Conservation (phyloP, 2,329 filamentous ascomycete species). For the Nothophoma quercina region DNA sequence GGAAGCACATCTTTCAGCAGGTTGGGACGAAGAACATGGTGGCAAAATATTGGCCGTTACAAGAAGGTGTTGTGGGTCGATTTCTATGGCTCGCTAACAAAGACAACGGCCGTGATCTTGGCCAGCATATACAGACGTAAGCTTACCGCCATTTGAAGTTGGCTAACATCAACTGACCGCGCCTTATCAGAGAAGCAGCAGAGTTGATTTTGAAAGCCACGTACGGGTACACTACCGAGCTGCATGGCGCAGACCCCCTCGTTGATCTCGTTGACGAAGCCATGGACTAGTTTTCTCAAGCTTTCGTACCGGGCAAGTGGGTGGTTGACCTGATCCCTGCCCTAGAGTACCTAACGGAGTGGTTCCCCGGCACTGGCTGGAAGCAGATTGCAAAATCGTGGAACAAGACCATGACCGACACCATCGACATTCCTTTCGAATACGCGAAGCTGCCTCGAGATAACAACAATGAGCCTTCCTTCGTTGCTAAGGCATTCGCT, state of each 20-base stretch:
- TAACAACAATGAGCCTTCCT: constrained; percentile 42
- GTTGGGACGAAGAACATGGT: constrained; percentile 55
- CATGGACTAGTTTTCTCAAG: constrained; percentile 52
- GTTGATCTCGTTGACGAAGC: constrained; percentile 52
- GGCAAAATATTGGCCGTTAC: constrained; percentile 51
- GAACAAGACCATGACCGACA: constrained; percentile 17
- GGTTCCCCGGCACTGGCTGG: constrained; percentile 54
- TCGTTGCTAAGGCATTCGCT: constrained; percentile 44
- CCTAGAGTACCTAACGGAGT: constrained; percentile 53
- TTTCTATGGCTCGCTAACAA: constrained; percentile 55
- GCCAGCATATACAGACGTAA: constrained; percentile 54
- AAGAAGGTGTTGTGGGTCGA: constrained; percentile 55
- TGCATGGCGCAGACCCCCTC: constrained; percentile 52
- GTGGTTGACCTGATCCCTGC: constrained; percentile 56
- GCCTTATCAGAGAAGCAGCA: constrained; percentile 38
- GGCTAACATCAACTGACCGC: background rate
- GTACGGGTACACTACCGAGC: constrained; percentile 55
- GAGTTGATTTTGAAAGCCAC: constrained; percentile 38
- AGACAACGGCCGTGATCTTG: constrained; percentile 47
- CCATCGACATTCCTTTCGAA: constrained; percentile 49
- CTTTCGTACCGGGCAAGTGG: constrained; percentile 54
- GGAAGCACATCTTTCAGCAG: constrained; percentile 56
- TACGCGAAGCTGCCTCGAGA: constrained; percentile 49
- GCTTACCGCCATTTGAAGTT: background rate
- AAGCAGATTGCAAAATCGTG: constrained; percentile 29